These are phyloP conservation scores for Trichocomaceae sp. DNA, from an alignment of 2,329 filamentous ascomycete species.

Conservation along the genomic window DNA sequence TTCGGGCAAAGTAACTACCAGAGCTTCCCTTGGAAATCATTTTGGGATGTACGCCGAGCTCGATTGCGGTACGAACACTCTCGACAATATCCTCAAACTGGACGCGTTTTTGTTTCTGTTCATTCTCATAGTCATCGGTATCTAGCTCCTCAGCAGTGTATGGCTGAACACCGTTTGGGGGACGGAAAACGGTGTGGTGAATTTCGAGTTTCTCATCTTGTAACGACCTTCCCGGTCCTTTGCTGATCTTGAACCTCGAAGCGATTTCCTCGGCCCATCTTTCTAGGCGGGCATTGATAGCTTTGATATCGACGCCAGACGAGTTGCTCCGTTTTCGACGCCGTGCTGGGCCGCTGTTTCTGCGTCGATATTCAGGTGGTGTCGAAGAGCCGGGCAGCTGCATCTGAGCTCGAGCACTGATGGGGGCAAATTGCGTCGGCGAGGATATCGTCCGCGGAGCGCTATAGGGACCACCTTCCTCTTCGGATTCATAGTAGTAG, in stretches of 20 bases:
- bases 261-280: conserved; percentile 98
- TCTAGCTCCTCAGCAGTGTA: conserved; percentile 69
- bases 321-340: conserved; percentile 61
- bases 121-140: conserved; percentile 50
- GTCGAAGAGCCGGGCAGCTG: conserved; percentile 30
- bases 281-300: conserved; percentile 92
- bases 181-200: conserved; percentile 92
- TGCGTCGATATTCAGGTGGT: conserved; percentile 39
- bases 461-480: conserved; percentile 54
- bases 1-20: conserved; percentile 94
- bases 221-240: conserved; percentile 63
- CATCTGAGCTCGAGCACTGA: conserved; percentile 46
- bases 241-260: conserved; percentile 85
- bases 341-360: conserved; percentile 41
- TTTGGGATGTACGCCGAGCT: conserved; percentile 83
- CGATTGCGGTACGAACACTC: conserved; percentile 82
- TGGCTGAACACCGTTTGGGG: conserved; percentile 79
- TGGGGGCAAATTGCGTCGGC: conserved; percentile 56
- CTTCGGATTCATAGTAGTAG: conserved; percentile 57
- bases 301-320: conserved; percentile 92
- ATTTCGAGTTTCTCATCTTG: conserved; percentile 90
- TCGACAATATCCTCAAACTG: conserved; percentile 87
- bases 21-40: conserved; percentile 97
- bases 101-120: conserved; percentile 59
- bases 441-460: conserved; percentile 50